These are phyloP conservation scores for Balakata baccata DNA, from an alignment of 345 rosid genomes.

Conservation along the genomic window DNA sequence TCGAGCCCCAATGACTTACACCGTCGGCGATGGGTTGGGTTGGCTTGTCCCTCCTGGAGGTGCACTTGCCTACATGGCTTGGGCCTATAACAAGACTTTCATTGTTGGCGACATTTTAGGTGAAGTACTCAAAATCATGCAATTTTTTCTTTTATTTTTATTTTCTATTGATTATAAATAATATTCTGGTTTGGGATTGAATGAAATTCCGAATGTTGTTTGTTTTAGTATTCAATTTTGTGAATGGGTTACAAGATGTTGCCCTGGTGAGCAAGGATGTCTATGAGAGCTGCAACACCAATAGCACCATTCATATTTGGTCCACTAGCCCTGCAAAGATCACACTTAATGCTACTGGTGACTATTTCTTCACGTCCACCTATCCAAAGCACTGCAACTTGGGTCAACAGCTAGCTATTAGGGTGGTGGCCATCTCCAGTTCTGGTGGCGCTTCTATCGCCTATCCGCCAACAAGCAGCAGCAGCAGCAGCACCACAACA, in stretches of 20 bases:
- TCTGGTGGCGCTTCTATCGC: background rate
- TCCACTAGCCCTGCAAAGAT: constrained; percentile 1
- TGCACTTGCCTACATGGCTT: constrained; percentile 12
- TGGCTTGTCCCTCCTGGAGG: constrained; percentile 17
- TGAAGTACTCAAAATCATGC: background rate
- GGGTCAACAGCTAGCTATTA: constrained; percentile 13
- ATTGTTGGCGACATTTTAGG: constrained; percentile 4
- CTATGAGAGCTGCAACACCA: constrained; percentile 8
- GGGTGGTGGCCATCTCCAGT: background rate
- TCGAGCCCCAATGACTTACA: constrained; percentile 1
- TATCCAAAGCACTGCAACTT: constrained; percentile 2
- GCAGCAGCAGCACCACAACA: background rate
- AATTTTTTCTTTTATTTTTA: too few relatives aligned
- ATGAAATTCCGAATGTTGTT: background rate
- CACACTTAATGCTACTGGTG: background rate
- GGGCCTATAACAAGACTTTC: constrained; percentile 15
- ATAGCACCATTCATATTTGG: constrained; percentile 3
- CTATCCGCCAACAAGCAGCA: background rate
- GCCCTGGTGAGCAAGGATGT: constrained; percentile 4
- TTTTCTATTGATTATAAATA: too few relatives aligned
- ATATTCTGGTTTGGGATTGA: too few relatives aligned
- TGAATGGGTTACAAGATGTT: constrained; percentile 10
- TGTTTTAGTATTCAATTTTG: constrained; percentile 8
- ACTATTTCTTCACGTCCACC: constrained; percentile 18
- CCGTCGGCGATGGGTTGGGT: constrained; percentile 6